These are phyloP conservation scores for Solanum hybrid DNA, from an alignment of 305 asterid genomes.

Conservation along the genomic window DNA sequence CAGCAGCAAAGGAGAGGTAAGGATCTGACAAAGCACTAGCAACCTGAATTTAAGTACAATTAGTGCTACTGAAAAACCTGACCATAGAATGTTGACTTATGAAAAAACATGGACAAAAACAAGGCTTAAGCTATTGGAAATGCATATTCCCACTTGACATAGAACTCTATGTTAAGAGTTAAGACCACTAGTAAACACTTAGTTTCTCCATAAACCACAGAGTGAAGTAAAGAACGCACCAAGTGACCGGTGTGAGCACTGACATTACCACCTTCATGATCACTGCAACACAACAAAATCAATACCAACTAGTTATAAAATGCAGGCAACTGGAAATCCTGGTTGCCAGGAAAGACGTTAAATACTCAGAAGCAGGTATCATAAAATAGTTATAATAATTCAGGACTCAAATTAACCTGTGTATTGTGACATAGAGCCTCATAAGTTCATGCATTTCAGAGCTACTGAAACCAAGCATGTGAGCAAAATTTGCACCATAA, in stretches of 20 bases:
- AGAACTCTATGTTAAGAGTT: neutral
- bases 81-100: neutral
- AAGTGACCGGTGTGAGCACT: conserved; percentile 95
- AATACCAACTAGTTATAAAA: neutral
- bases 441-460: conserved; percentile 92
- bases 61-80: neutral
- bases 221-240: conserved; percentile 32
- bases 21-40: conserved; percentile 94
- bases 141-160: neutral
- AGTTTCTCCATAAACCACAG: neutral
- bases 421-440: conserved; percentile 95
- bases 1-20: conserved; percentile 88
- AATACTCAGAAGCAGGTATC: neutral
- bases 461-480: conserved; percentile 83
- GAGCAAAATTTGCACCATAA: conserved; percentile 78
- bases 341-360: neutral
- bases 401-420: conserved; percentile 29
- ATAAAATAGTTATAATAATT: neutral
- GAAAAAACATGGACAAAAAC: neutral
- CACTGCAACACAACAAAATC: conserved; percentile 34
- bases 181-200: neutral
- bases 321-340: neutral
- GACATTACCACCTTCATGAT: conserved; percentile 94
- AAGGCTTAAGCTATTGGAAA: neutral
- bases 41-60: conserved; percentile 36